Base-by-base conservation (phyloP, 768 basidiomycete species). In the Dendrothele bispora region DNA sequence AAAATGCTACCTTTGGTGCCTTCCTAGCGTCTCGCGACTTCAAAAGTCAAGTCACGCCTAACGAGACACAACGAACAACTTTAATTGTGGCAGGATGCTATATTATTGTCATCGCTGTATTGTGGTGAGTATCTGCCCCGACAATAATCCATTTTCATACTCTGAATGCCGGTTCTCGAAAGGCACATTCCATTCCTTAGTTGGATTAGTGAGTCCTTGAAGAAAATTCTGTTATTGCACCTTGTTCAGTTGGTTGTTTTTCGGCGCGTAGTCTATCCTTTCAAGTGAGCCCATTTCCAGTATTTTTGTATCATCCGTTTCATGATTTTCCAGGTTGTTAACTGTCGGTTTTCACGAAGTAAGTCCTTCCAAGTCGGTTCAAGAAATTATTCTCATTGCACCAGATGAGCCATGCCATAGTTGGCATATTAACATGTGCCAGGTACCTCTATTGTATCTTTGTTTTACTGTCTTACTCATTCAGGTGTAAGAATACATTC, bases 291-390 rank as follows among this genome's bases (percentile, higher is more conserved):
- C 21, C 18, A 40, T 38, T 27, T n/a, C 25, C 12, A 40, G 15
- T 44, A 32, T 8, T 30, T 30, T 46, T 15, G 30, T 25, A 21
- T 18, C 40, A 32, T 43, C 22, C 47, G 27, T 17, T 17, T 52
- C 42, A 41, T 15, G 27, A 18, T 32, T 46, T 18, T 53, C 22
- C 54, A 89, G 90, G 58, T 63, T 92, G 44, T 75, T 92, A 42
- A 91, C 91, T 1, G 91, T 93, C 39, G 91, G 91, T 39, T 91
- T 93, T 61, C 91, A 93, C 66, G 91, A 93, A 72, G 89, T 86
- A 55, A 50, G 63, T 55, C 21, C 12, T 43, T 36, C 34, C 30
- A 20, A 10, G 21, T 25, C 10, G 39, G 20, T 18, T 7, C 34
- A n/a, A 39, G 48, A 39, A 46, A 41, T 32, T 29, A n/a, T 24